A percentile compares a stretch with the other conserved stretches of the same genome.
Evolutionary conservation across 805 yeast species (phyloP).

Genomic region (Candida rishiriensis): DNA sequence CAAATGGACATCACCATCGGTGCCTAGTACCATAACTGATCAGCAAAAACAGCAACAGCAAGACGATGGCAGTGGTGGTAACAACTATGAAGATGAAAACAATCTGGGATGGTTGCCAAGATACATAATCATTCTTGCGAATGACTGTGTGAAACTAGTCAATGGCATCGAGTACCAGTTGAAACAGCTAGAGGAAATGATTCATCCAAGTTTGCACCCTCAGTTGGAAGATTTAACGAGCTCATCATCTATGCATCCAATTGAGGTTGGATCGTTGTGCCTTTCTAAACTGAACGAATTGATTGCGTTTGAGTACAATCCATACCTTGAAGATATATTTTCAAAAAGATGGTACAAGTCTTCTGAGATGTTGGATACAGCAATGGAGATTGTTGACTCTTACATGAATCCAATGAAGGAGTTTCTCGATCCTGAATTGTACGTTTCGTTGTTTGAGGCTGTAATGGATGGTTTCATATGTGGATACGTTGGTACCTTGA

Average conservation of each 20-base stretch:
- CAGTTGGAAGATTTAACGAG: slow-evolving; percentile 14
- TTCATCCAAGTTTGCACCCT: slow-evolving; percentile 21
- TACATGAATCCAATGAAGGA: slow-evolving; percentile 27
- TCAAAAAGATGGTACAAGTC: slow-evolving; percentile 27
- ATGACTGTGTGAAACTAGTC: slow-evolving; percentile 27
- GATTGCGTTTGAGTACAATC: slow-evolving; percentile 21
- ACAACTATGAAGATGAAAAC: slow-evolving; percentile 7
- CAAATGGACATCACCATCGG: slow-evolving; percentile 13
- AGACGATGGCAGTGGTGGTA: background rate
- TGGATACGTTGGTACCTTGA: slow-evolving; percentile 27
- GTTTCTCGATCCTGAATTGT: slow-evolving; percentile 26
- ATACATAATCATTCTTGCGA: slow-evolving; percentile 27
- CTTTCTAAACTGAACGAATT: slow-evolving; percentile 22
- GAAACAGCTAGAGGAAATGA: slow-evolving; percentile 15
- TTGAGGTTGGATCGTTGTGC: slow-evolving; percentile 25
- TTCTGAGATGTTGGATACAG: slow-evolving; percentile 21
- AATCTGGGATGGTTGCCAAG: slow-evolving; percentile 27
- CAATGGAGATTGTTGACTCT: slow-evolving; percentile 23
- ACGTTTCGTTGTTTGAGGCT: slow-evolving; percentile 27
- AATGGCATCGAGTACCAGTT: slow-evolving; percentile 25
- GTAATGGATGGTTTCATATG: slow-evolving; percentile 37
- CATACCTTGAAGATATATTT: slow-evolving; percentile 22
- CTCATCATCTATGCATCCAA: slow-evolving; percentile 18
- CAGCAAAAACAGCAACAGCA: slow-evolving; percentile 5
- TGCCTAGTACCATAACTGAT: no score